Conservation (phyloP, 768 basidiomycete genomes). For the Sistotremastrum niveocremeum region DNA sequence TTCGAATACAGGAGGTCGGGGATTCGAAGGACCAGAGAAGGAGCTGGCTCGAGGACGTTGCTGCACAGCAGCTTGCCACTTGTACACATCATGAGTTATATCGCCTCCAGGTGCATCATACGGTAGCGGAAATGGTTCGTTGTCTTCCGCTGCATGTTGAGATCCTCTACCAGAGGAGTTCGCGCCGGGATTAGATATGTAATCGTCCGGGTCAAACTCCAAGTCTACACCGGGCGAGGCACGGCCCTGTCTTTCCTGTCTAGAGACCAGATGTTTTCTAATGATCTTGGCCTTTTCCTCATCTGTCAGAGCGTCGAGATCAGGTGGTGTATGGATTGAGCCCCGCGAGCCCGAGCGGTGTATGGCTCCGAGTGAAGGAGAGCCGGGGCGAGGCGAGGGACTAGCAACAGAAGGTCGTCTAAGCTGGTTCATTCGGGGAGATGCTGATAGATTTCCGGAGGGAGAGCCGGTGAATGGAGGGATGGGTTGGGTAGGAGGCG, state of each 20-base stretch:
- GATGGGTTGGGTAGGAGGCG: slow-evolving; percentile 31
- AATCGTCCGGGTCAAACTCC: slow-evolving; percentile 4
- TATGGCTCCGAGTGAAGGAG: neutral
- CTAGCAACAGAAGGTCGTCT: neutral
- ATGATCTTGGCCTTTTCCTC: slow-evolving; percentile 79
- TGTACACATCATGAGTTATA: slow-evolving; percentile 90
- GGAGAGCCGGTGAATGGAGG: slow-evolving; percentile 21
- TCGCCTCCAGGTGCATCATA: slow-evolving; percentile 83
- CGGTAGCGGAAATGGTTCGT: slow-evolving; percentile 75
- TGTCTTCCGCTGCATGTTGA: slow-evolving; percentile 27
- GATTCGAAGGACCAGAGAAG: slow-evolving; percentile 30
- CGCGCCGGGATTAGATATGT: slow-evolving; percentile 2
- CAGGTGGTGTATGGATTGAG: slow-evolving; percentile 5
- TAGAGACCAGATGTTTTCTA: slow-evolving; percentile 65
- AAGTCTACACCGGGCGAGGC: no score
- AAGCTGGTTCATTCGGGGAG: no score
- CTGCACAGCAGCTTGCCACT: slow-evolving; percentile 75
- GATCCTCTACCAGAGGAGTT: no score
- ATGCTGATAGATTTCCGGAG: slow-evolving; percentile 4
- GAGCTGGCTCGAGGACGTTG: slow-evolving; percentile 62
- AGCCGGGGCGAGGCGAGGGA: neutral
- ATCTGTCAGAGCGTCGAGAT: slow-evolving; percentile 52
- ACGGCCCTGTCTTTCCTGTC: slow-evolving; percentile 32
- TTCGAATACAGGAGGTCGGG: slow-evolving; percentile 61
- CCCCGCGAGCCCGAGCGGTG: neutral